These are phyloP conservation scores for Astraeus odoratus DNA, from an alignment of 768 basidiomycete species.

Conservation along the genomic window DNA sequence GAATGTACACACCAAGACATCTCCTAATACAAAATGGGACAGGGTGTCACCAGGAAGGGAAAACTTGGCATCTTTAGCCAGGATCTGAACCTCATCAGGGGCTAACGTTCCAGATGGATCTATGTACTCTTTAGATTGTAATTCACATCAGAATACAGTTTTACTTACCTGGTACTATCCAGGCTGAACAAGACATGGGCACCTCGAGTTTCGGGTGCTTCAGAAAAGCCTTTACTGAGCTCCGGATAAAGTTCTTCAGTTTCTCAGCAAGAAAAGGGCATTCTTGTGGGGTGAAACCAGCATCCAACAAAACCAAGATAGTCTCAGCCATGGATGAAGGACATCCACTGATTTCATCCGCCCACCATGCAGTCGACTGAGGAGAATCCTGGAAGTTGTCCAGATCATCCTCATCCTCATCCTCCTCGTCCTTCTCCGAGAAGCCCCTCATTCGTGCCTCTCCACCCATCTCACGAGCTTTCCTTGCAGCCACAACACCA, in stretches of 20 bases:
- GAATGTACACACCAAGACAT: conserved; percentile 41
- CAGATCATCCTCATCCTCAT: conserved; percentile 32
- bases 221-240: conserved; percentile 35
- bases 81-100: conserved; percentile 52
- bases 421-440: conserved; percentile 32
- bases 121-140: conserved; percentile 17
- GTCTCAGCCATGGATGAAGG: conserved; percentile 64
- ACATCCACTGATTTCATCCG: conserved; percentile 51
- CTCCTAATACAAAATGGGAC: conserved; percentile 47
- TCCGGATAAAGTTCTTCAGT: conserved; percentile 41
- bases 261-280: conserved; percentile 49
- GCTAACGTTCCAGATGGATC: conserved; percentile 47
- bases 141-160: not conserved
- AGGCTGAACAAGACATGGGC: conserved; percentile 53
- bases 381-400: conserved; percentile 21
- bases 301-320: conserved; percentile 45
- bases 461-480: conserved; percentile 27
- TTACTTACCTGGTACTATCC: conserved; percentile 48
- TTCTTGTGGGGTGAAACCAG: conserved; percentile 48
- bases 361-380: conserved; percentile 62
- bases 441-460: conserved; percentile 38
- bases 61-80: conserved; percentile 40
- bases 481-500: conserved; percentile 34
- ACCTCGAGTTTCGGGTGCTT: conserved; percentile 43
- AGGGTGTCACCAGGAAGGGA: conserved; percentile 33